Percentiles rank a stretch among this genome's conserved stretches.
Conservation (phyloP, 768 basidiomycete genomes). For the Tephrocybe rancida region DNA sequence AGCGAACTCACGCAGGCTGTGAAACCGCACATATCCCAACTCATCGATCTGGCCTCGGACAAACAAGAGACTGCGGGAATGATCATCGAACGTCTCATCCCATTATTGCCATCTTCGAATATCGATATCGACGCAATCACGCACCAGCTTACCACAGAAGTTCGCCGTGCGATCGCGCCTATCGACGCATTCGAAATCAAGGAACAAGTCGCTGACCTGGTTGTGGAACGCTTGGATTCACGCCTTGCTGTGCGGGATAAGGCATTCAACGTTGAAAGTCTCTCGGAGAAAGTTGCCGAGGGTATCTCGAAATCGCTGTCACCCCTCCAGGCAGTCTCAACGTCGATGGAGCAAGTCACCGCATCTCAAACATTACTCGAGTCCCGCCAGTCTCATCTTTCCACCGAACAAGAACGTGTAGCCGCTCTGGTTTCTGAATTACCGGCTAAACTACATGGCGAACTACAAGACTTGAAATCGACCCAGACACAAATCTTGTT, state of each 20-base stretch:
- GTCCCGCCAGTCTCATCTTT: constrained; percentile 38
- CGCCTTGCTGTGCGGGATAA: constrained; percentile 80
- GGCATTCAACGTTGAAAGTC: constrained; percentile 59
- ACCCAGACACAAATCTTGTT: constrained; percentile 36
- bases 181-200: constrained; percentile 87
- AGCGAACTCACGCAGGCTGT: constrained; percentile 79
- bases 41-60: constrained; percentile 87
- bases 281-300: constrained; percentile 59
- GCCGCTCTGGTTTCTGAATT: constrained; percentile 45
- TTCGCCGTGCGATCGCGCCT: constrained; percentile 70
- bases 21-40: constrained; percentile 85
- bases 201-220: constrained; percentile 87
- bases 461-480: constrained; percentile 43
- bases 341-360: constrained; percentile 40
- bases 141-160: constrained; percentile 63
- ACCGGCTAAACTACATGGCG: constrained; percentile 45
- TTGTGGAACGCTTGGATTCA: constrained; percentile 83
- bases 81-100: constrained; percentile 73
- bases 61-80: constrained; percentile 86
- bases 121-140: constrained; percentile 60
- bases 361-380: constrained; percentile 44
- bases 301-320: constrained; percentile 47
- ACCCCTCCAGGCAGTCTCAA: constrained; percentile 38
- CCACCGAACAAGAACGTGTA: constrained; percentile 41
- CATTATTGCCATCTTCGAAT: constrained; percentile 54